Evolutionary conservation across 768 basidiomycete genomes (phyloP).

Genomic region (Suillus subaureus): DNA sequence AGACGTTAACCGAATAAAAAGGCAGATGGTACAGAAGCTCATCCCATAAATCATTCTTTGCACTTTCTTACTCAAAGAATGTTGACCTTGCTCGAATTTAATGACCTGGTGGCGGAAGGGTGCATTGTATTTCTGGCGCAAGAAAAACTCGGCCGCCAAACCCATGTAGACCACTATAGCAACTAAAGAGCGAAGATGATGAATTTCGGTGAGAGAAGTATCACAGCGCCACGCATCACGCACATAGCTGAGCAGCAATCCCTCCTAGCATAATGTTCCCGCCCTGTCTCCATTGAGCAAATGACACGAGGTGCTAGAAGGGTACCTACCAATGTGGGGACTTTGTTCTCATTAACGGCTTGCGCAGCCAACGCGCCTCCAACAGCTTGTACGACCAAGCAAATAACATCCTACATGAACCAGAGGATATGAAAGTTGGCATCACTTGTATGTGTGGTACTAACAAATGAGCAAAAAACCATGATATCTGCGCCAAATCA

Average conservation of each 20-base stretch:
- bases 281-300: conserved; percentile 35
- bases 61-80: conserved; percentile 13
- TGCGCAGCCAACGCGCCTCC: conserved; percentile 50
- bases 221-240: conserved; percentile 28
- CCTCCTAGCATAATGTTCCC: conserved; percentile 65
- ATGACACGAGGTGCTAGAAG: not conserved
- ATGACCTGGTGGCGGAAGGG: conserved; percentile 31
- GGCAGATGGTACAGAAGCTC: conserved; percentile 39
- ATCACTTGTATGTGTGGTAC: not conserved
- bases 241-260: conserved; percentile 55
- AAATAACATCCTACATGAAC: conserved; percentile 33
- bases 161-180: conserved; percentile 44
- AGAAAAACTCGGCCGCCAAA: conserved; percentile 48
- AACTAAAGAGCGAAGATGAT: conserved; percentile 27
- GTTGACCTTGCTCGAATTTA: not conserved
- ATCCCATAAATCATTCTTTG: conserved; percentile 39
- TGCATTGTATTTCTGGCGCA: conserved; percentile 40
- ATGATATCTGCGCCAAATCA: conserved; percentile 14
- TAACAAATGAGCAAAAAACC: conserved; percentile 15
- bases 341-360: conserved; percentile 27
- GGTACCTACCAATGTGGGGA: conserved; percentile 16
- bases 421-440: not conserved
- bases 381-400: conserved; percentile 40
- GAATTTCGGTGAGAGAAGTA: conserved; percentile 22
- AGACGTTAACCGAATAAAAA: conserved; percentile 47